Evolutionary conservation across 139 green algal genomes (phyloP).

Genomic region (Auxenochlorella pyrenoidosa): DNA sequence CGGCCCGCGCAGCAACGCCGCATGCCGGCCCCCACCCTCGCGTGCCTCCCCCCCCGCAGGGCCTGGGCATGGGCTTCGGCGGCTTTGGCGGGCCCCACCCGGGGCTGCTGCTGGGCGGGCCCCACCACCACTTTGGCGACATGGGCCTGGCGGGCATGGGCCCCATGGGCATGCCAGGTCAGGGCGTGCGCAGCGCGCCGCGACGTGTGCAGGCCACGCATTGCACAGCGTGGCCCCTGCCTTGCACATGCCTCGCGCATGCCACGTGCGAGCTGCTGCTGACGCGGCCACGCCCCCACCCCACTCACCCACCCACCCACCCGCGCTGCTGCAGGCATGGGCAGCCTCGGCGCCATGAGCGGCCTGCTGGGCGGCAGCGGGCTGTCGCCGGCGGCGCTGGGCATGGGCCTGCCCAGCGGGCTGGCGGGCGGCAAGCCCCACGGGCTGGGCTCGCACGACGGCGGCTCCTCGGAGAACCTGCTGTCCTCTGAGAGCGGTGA

Average conservation of each 20-base stretch:
- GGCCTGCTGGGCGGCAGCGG: conserved; percentile 25
- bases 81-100: conserved; percentile 23
- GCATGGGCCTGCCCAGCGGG: conserved; percentile 28
- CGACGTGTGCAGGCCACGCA: no score
- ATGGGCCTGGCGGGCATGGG: conserved; percentile 35
- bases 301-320: no score
- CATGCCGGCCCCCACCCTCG: not conserved
- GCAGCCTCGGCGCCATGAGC: conserved; percentile 30
- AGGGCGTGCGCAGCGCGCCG: not conserved
- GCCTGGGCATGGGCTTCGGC: conserved; percentile 14
- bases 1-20: no score
- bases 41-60: not conserved
- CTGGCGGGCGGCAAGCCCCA: conserved; percentile 22
- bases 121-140: conserved; percentile 15
- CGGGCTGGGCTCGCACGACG: conserved; percentile 22
- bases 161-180: conserved; percentile 42
- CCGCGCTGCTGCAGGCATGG: conserved; percentile 15
- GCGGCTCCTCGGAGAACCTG: conserved; percentile 37
- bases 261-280: not conserved
- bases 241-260: no score
- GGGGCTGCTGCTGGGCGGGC: conserved; percentile 5
- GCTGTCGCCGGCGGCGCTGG: not conserved
- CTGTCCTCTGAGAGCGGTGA: conserved; percentile 36
- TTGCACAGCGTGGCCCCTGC: no score
- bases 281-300: not conserved